Evolutionary conservation across 306 rosid species (phyloP), one percentile per base, ranked within the genome.

Genomic region (Styphnolobium japonicum): DNA sequence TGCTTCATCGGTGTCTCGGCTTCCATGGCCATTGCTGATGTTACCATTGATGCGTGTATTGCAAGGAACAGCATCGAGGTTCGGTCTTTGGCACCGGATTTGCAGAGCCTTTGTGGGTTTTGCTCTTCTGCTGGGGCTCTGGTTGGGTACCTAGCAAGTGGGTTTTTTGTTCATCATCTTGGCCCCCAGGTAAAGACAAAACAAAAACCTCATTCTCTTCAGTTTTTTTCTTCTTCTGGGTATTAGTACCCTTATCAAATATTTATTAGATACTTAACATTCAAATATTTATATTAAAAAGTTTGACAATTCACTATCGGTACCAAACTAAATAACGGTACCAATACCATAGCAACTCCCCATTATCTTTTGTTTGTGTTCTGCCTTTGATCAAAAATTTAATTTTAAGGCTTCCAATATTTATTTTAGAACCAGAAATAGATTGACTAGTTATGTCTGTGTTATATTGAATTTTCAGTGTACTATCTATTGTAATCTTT

Each of bases 21-120:
- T 0, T 85, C 91, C 21, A 29, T 89, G 69, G 92, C 97, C 1
- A 89, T 92, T 1, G 84, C 93, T 0, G 95, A 87, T 2, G 97
- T 92, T n/a, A 87, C 93, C 2, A 89, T 92, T 10, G 97, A 92
- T 4, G 96, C 97, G 2, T 90, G 96, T 42, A 89, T 92, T 29
- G 97, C 94, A 6, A 80, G 90, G 83, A 87, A 75, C 16, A 90
- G 97, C 56, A 92, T 92, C 46, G 88, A 87, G 83, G 65, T 82
- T 1, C 79, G 85, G 9, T 52, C 86, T 3, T 49, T 92, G 29
- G 97, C 97, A 4, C 78, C 93, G 1, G 93, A 92, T 39, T 66
- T 92, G 88, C 93, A 90, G 86, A 92, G 86, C 42, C 82, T 92
- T 0, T 92, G 93, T n/a, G 90, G 87, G 6, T 86, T 80, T 37